Evolutionary conservation across 139 green algal species (phyloP), one percentile per base, ranked within the genome.

Genomic region (Chlamydomonas schloesseri): DNA sequence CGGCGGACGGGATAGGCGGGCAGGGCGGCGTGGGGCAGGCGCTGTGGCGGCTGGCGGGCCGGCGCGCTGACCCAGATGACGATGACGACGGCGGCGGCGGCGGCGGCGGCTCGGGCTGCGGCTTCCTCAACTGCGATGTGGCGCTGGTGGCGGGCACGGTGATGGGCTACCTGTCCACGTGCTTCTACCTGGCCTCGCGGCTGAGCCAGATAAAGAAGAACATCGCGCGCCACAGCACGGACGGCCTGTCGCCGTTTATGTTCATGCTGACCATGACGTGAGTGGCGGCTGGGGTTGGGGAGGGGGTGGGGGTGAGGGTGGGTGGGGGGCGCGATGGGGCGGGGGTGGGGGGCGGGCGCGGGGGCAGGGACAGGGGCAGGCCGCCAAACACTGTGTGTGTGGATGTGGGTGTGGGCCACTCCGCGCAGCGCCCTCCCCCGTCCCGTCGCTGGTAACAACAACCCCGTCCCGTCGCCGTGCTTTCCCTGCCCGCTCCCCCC

Each of bases 191-290:
- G 29, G 73, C 69, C 33, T 94, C 89, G 15, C 92, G 97, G 13
- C 0, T 97, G 17, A 95, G 91, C 47, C 97, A 99, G 91, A 96
- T 99, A 33, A 81, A 81, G 33, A 96, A 96, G 81, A 99, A 99
- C 89, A 13, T 80, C 13, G 34, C 17, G 21, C 33, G 69, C 20
- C 50, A 14, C 47, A 93, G 78, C 15, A 92, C 91, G 3, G 96
- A 97, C 87, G 96, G 96, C 0, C 91, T 98, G 57, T 93, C 92
- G 28, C 33, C 92, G 21, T 69, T 79, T 62, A 98, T 98, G 94
- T 98, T 98, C 82, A n/a, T 94, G n/a, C 90, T 92, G 73, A 95
- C 96, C 24, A 89, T 97, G 23, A 73, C 64, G 78, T 74, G 42
- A 24, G 67, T 15, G 17, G 60, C 17, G 28, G 42, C 15, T 0